Evolutionary conservation across 1,139 yeast species (phyloP), one percentile per base, ranked within the genome.

Genomic region (Magnusiomyces sp.): DNA sequence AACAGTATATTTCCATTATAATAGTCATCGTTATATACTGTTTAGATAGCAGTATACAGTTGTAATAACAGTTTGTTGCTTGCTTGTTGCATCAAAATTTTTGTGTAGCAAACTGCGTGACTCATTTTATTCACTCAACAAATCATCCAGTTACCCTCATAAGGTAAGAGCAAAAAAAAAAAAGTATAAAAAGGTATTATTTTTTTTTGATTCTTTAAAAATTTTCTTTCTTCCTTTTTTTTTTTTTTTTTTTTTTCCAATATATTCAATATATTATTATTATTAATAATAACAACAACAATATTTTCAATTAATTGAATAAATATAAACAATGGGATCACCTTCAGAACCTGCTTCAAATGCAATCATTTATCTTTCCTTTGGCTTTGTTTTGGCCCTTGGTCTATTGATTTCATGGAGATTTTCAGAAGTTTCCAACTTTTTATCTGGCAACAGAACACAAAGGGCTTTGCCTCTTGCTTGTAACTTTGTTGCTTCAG

Each of bases 401-500:
- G 71, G 71, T 10, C 56, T 67, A 6, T 59, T 50, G n/a, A 63
- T 66, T 2, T 64, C 69, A 11, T 67, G 61, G 59, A 55, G 52
- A 43, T 60, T 56, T 44, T 61, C 62, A 31, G 55, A 59, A 49
- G 66, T 70, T 45, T 71, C 73, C 43, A 74, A 79, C 1, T 88
- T 84, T 60, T 68, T 88, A 49, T 74, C 88, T 1, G 81, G 89
- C 1, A 88, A 88, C 66, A 85, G 92, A 16, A 81, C 95, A 2
- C 89, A 86, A 61, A 72, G 27, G 56, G 68, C 65, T 10, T 44
- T 85, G n/a, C 95, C 95, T 0, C 70, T 88, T 57, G 85, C 95
- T 0, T 71, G 88, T 54, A 88, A 88, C 64, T 88, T 88, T 63
- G 79, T 88, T 54, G 96, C 96, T 48, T 82, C 95, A 58, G 94